Conservation (phyloP, 1,284 basidiomycete species). For the Sporisorium sorghi region DNA sequence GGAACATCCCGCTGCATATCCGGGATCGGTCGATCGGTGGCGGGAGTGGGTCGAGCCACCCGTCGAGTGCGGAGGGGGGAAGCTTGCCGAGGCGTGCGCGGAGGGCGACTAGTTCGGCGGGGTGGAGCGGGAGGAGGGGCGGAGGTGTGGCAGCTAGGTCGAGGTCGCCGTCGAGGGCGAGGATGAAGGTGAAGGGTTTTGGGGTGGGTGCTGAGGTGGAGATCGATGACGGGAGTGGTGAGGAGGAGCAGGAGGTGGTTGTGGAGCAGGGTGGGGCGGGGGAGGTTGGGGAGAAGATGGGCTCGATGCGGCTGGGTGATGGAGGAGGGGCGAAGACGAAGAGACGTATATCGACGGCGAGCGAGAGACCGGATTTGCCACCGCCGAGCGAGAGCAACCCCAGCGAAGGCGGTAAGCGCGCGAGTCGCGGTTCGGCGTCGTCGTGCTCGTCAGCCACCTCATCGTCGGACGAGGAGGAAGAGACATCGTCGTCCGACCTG, state of each 20-base stretch:
- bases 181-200: constrained; percentile 48
- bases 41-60: constrained; percentile 11
- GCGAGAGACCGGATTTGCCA: constrained; percentile 41
- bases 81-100: constrained; percentile 27
- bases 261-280: background rate
- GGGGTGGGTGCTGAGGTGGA: constrained; percentile 57
- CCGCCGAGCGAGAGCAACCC: constrained; percentile 30
- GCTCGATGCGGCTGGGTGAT: constrained; percentile 1
- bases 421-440: constrained; percentile 7
- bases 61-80: constrained; percentile 40
- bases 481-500: constrained; percentile 18
- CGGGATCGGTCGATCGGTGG: constrained; percentile 22
- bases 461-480: constrained; percentile 8
- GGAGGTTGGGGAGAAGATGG: constrained; percentile 8
- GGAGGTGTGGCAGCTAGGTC: constrained; percentile 21
- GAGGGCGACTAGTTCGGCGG: constrained; percentile 21
- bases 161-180: constrained; percentile 34
- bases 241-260: constrained; percentile 55
- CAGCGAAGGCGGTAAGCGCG: background rate
- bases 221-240: constrained; percentile 47
- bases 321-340: constrained; percentile 23
- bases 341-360: constrained; percentile 38
- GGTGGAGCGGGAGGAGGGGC: constrained; percentile 9
- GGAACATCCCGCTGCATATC: constrained; percentile 26
- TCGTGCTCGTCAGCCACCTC: constrained; percentile 24